phyloP scores from a whole-genome alignment of 352 stramenopile species.

The Phytophthora pistaciae region DNA sequence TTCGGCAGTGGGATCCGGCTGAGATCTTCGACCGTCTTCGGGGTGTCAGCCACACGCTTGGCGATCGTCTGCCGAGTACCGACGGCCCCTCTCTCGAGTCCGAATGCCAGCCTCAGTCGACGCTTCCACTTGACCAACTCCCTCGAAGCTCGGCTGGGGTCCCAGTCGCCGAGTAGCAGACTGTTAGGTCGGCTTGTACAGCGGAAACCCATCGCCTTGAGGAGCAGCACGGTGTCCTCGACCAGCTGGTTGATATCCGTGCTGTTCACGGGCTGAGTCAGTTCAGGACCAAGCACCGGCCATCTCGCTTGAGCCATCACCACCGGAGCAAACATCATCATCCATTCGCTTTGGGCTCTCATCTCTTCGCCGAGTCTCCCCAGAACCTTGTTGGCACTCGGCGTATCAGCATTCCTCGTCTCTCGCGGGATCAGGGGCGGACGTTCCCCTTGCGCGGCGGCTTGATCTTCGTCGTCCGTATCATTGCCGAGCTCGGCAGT shows the following conservation, averaged over 20 bases:
- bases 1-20: too few relatives aligned
- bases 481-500: too few relatives aligned
- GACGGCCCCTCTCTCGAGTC: too few relatives aligned
- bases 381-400: neutral
- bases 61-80: too few relatives aligned
- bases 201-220: neutral
- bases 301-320: slow-evolving; percentile 2
- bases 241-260: neutral
- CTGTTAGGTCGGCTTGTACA: neutral
- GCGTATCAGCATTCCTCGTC: neutral
- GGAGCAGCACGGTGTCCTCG: neutral
- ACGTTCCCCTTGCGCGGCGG: too few relatives aligned
- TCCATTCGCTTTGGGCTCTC: neutral
- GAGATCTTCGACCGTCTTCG: too few relatives aligned
- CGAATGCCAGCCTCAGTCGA: too few relatives aligned
- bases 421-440: too few relatives aligned
- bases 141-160: too few relatives aligned
- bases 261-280: neutral
- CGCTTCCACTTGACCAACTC: too few relatives aligned
- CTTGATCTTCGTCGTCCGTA: too few relatives aligned
- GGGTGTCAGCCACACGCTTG: too few relatives aligned
- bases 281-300: neutral
- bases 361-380: neutral
- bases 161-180: neutral
- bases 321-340: neutral